A percentile compares a stretch with the other conserved stretches of the same genome.
Conservation (phyloP, 495 filamentous ascomycete genomes). For the Parmelia sp. region DNA sequence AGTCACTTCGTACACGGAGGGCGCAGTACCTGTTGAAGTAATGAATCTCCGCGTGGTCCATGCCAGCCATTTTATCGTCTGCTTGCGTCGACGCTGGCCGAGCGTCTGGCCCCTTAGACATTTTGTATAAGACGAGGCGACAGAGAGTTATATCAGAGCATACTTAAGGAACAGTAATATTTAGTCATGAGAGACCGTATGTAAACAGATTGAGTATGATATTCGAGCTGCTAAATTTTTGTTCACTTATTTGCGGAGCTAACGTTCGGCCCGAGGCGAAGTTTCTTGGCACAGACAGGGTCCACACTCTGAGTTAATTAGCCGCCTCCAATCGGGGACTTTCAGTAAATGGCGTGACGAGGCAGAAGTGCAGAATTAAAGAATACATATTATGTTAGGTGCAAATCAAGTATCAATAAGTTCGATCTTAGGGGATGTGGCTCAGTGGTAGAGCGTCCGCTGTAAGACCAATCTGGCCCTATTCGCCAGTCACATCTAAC, state of each 20-base stretch:
- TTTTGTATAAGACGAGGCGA: background rate
- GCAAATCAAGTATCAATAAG: background rate
- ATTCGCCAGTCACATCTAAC: background rate
- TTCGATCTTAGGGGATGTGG: slow-evolving; percentile 22
- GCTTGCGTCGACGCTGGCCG: background rate
- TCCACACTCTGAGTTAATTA: background rate
- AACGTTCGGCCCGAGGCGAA: background rate
- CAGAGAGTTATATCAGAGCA: slow-evolving; percentile 1
- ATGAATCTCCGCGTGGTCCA: slow-evolving; percentile 86
- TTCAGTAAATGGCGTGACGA: no score
- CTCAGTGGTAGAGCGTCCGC: slow-evolving; percentile 27
- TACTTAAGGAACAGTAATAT: background rate
- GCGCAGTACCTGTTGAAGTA: slow-evolving; percentile 87
- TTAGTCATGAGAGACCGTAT: background rate
- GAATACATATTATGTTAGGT: background rate
- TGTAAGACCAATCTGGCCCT: background rate
- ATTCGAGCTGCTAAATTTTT: background rate
- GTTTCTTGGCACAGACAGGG: background rate
- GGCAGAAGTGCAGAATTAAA: background rate
- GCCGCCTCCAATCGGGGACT: no score
- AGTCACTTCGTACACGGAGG: slow-evolving; percentile 20
- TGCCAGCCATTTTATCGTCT: slow-evolving; percentile 47
- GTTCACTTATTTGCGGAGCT: background rate
- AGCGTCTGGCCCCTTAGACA: background rate
- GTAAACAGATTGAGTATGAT: background rate